Evolutionary conservation across 257 asterid genomes (phyloP).

Genomic region (Nicotiana benthamiana): DNA sequence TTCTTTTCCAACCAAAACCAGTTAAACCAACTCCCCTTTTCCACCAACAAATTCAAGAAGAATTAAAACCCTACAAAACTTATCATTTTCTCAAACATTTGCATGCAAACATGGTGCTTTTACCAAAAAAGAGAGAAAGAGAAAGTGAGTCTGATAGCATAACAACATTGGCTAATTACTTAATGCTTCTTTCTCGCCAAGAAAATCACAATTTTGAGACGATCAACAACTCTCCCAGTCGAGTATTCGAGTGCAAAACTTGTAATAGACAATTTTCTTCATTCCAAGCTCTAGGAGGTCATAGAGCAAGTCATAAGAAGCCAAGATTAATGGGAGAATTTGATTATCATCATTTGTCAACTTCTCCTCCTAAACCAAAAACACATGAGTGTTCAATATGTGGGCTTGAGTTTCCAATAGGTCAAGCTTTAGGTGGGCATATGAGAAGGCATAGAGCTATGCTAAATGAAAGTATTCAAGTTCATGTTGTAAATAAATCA

Average conservation of each 20-base stretch:
- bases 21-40: not conserved
- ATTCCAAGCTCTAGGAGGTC: slow-evolving; percentile 86
- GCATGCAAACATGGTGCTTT: not conserved
- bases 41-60: not conserved
- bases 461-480: slow-evolving; percentile 4
- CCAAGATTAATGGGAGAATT: slow-evolving; percentile 28
- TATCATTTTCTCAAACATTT: not conserved
- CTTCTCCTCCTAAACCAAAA: slow-evolving; percentile 45
- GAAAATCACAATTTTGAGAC: not conserved
- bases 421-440: slow-evolving; percentile 68
- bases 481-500: slow-evolving; percentile 34
- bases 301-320: slow-evolving; percentile 71
- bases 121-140: slow-evolving; percentile 22
- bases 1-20: not conserved
- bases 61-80: not conserved
- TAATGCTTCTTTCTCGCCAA: slow-evolving; percentile 29
- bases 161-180: slow-evolving; percentile 31
- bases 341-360: not conserved
- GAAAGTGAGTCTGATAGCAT: slow-evolving; percentile 12
- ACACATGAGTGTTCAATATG: slow-evolving; percentile 54
- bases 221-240: not conserved
- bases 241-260: slow-evolving; percentile 56
- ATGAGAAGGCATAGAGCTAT: slow-evolving; percentile 54
- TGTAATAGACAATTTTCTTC: slow-evolving; percentile 57
- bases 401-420: slow-evolving; percentile 50